phyloP scores from a whole-genome alignment of 169 alveolate species.

The Eimeria praecox region DNA sequence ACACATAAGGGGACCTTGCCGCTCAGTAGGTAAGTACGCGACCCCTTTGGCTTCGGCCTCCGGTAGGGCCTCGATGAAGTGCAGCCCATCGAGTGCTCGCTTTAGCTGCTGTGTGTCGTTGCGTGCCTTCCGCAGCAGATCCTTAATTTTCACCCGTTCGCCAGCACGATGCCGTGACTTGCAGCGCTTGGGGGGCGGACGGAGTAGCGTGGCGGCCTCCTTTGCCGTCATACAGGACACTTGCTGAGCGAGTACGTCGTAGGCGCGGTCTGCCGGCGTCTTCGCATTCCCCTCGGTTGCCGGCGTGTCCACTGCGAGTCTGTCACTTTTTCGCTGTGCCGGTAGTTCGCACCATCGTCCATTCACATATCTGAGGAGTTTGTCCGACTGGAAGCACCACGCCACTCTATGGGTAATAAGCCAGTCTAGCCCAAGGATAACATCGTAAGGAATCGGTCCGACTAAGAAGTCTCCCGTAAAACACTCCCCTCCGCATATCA shows the following conservation, averaged over 20 bases:
- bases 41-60: background rate
- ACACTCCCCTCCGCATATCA: background rate
- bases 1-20: background rate
- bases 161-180: background rate
- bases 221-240: background rate
- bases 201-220: background rate
- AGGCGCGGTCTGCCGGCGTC: background rate
- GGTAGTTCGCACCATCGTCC: background rate
- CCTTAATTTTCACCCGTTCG: background rate
- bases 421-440: background rate
- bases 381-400: constrained; percentile 5
- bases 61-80: background rate
- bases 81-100: background rate
- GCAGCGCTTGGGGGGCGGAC: background rate
- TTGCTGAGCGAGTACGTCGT: background rate
- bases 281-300: background rate
- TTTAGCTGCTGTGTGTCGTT: background rate
- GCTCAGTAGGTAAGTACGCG: background rate
- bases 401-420: background rate
- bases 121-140: background rate
- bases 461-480: constrained; percentile 6
- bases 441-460: constrained; percentile 3
- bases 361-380: background rate
- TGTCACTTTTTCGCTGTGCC: background rate
- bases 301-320: background rate